Base-by-base conservation (phyloP, 805 yeast species). In the Tetrapisispora phaffii region DNA sequence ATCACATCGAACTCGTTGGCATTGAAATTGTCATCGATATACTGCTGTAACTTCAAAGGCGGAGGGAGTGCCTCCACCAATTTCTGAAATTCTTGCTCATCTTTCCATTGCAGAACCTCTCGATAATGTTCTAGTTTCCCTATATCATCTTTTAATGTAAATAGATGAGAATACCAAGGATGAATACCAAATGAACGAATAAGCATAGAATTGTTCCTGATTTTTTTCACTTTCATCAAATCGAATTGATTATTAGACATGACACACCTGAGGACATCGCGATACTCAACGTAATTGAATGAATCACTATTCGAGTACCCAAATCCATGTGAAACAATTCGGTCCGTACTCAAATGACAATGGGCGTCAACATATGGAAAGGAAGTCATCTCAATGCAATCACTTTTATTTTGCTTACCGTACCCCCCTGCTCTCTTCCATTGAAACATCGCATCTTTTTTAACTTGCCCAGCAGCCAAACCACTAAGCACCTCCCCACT, bases 121-220 rank as follows among this genome's bases (percentile, higher is more conserved):
- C 48, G 41, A 55, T 89, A 89, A 60, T 89, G 97, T 52, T 80
- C 81, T 29, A 55, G 50, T 1, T 46, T 47, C 2, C 16, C 16
- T 0, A 52, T 47, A 10, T 13, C 13, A 4, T 28, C 42, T 8
- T 37, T 26, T n/a, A 63, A 54, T 2, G 74, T 66, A 50, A 77
- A 82, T 17, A 81, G 50, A 59, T 89, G 95, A 2, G 79, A 65
- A 56, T 76, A 89, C 97, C 97, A 90, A 0, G 98, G 98, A 62
- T 90, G 98, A 1, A 87, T 68, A 0, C 97, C 95, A 56, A 76
- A 75, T 34, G 22, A 0, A 82, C 75, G 8, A 21, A 44, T 9
- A 13, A 21, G 15, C 66, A 58, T 19, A 4, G 16, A 12, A 5
- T 22, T 10, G 1, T 22, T 21, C 4, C 17, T 22, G 1, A 73